phyloP scores from a whole-genome alignment of 176 grass and related monocot species.

The Eleusine coracana region DNA sequence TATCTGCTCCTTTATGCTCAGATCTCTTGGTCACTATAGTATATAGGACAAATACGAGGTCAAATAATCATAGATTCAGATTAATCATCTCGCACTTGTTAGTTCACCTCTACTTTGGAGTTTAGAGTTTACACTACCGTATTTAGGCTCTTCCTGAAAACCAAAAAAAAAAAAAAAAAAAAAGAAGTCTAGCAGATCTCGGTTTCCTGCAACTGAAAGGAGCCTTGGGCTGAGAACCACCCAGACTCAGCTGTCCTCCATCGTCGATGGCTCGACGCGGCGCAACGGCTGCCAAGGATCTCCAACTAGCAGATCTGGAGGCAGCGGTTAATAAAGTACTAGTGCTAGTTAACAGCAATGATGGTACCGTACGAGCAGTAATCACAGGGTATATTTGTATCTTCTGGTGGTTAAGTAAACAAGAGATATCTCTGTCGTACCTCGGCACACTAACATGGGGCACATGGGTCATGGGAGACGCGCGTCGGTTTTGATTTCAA shows the following conservation, averaged over 20 bases:
- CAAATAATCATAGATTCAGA: no score
- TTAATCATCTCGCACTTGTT: neutral
- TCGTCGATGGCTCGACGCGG: neutral
- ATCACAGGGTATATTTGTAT: neutral
- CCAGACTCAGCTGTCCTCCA: neutral
- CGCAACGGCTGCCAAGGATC: neutral
- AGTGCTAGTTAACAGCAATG: neutral
- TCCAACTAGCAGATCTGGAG: neutral
- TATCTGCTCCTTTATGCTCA: no score
- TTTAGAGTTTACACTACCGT: no score
- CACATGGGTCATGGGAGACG: neutral
- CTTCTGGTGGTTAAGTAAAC: neutral
- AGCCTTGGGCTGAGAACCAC: no score
- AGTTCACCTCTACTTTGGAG: neutral
- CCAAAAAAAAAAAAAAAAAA: no score
- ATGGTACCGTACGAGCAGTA: neutral
- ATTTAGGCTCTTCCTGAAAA: no score
- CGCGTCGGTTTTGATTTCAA: neutral
- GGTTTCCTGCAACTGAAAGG: no score
- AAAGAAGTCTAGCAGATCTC: no score
- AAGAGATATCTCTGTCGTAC: neutral
- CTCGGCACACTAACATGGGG: conserved; percentile 13
- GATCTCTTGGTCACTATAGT: no score
- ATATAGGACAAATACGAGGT: no score
- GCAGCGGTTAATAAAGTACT: neutral